phyloP scores from a whole-genome alignment of 2,329 filamentous ascomycete genomes.

The Bipolaris cookei region DNA sequence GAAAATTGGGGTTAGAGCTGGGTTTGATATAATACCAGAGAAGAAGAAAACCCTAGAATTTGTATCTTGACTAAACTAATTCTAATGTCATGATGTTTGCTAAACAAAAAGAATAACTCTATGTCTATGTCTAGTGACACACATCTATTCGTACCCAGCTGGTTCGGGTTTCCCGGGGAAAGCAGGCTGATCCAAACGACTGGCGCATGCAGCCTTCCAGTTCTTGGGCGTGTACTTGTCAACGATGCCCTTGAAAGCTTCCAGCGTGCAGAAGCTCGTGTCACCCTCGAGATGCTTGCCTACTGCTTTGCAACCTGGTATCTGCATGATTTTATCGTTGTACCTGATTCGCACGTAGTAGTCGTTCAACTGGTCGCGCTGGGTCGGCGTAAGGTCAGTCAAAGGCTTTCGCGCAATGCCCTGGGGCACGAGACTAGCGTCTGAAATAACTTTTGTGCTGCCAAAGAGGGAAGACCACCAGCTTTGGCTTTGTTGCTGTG shows the following conservation, averaged over 20 bases:
- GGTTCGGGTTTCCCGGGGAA: conserved; percentile 54
- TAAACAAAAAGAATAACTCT: not conserved
- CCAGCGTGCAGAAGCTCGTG: conserved; percentile 88
- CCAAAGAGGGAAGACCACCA: conserved; percentile 51
- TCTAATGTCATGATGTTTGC: not conserved
- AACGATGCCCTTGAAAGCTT: conserved; percentile 89
- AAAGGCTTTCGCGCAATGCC: conserved; percentile 68
- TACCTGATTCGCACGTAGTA: conserved; percentile 92
- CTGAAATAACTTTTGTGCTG: conserved; percentile 21
- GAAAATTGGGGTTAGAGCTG: not conserved
- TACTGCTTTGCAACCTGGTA: conserved; percentile 77
- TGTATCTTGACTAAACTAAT: not conserved
- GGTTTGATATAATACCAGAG: not conserved
- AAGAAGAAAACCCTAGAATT: not conserved
- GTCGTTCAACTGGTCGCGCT: conserved; percentile 68
- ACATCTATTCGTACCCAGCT: conserved; percentile 38
- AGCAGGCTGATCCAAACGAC: conserved; percentile 62
- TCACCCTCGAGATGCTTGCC: conserved; percentile 89
- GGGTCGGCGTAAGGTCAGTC: conserved; percentile 60
- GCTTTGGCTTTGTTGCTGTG: conserved; percentile 27
- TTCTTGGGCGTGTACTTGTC: conserved; percentile 85
- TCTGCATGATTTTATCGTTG: conserved; percentile 80
- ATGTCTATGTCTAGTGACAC: not conserved
- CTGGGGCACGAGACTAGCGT: conserved; percentile 19
- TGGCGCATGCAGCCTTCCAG: conserved; percentile 71